These are phyloP conservation scores for Venturiaceae sp. DNA, from an alignment of 2,329 filamentous ascomycete genomes.

Conservation along the genomic window DNA sequence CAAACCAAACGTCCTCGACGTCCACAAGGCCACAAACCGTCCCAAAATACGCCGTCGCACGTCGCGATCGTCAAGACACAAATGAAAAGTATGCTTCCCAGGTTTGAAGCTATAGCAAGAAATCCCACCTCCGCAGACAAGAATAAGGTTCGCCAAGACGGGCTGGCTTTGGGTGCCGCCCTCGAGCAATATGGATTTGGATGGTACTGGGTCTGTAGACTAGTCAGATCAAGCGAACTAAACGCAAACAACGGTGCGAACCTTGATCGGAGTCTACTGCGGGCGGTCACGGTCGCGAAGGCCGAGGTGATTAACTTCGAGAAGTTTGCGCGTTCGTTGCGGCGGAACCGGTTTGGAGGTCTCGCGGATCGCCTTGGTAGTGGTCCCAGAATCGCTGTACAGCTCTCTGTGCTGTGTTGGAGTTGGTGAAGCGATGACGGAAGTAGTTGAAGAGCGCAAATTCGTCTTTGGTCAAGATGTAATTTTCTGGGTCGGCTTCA, in stretches of 20 bases:
- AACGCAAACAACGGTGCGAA: neutral
- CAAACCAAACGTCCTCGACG: neutral
- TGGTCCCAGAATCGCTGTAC: constrained; percentile 49
- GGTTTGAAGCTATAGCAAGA: neutral
- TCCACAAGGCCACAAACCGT: neutral
- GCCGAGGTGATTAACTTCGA: neutral
- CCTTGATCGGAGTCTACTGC: neutral
- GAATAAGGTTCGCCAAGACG: neutral
- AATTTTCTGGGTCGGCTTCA: constrained; percentile 53
- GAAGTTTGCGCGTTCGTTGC: neutral
- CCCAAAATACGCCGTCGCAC: neutral
- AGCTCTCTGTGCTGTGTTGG: constrained; percentile 38
- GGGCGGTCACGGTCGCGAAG: neutral
- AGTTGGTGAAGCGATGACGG: constrained; percentile 53
- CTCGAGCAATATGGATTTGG: neutral
- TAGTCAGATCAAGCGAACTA: neutral
- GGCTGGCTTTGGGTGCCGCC: neutral
- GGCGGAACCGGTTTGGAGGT: neutral
- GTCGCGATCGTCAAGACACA: neutral
- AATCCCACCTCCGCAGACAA: neutral
- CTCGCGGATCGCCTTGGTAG: constrained; percentile 19
- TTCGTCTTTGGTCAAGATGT: constrained; percentile 66
- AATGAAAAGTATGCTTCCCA: neutral
- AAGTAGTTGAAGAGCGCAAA: constrained; percentile 85
- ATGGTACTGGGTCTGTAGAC: neutral